Percentiles rank a stretch among this genome's conserved stretches.
phyloP scores from a whole-genome alignment of 495 filamentous ascomycete genomes.

The Mytilinidion resinicola region DNA sequence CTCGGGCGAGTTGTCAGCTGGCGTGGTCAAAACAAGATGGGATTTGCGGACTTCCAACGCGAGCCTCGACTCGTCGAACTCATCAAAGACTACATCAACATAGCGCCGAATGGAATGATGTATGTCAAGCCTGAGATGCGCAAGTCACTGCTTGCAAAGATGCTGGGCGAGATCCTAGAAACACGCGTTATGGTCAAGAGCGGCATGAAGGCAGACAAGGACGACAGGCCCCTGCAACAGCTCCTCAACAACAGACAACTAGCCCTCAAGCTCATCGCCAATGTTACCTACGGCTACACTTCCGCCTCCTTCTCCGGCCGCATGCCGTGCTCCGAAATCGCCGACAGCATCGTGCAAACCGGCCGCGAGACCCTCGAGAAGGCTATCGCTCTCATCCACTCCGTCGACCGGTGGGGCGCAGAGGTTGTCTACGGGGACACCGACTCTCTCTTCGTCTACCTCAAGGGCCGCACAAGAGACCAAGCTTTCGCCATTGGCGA shows the following conservation, averaged over 20 bases:
- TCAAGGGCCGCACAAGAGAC: constrained; percentile 77
- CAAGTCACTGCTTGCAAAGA: constrained; percentile 88
- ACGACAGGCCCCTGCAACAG: constrained; percentile 78
- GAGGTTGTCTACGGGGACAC: constrained; percentile 99
- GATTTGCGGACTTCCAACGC: constrained; percentile 77
- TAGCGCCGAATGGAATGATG: constrained; percentile 94
- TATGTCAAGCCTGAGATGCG: constrained; percentile 80
- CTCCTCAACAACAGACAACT: constrained; percentile 91
- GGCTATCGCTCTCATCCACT: constrained; percentile 88
- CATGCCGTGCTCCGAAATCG: constrained; percentile 97
- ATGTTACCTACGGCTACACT: constrained; percentile 97
- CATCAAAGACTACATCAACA: constrained; percentile 80
- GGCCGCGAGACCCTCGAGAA: constrained; percentile 91
- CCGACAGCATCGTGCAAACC: constrained; percentile 95
- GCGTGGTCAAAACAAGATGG: constrained; percentile 92
- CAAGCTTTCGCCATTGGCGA: constrained; percentile 89
- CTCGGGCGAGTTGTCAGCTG: constrained; percentile 77
- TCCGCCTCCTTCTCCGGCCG: constrained; percentile 91
- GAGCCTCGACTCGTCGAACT: constrained; percentile 68
- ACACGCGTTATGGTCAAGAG: constrained; percentile 97
- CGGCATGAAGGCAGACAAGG: constrained; percentile 91
- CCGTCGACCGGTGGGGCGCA: constrained; percentile 76
- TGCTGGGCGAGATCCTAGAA: constrained; percentile 93
- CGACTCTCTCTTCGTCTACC: constrained; percentile 88
- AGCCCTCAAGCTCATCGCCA: constrained; percentile 93